Evolutionary conservation across 202 grass and related monocot species (phyloP).

Genomic region (Musa balbisiana): DNA sequence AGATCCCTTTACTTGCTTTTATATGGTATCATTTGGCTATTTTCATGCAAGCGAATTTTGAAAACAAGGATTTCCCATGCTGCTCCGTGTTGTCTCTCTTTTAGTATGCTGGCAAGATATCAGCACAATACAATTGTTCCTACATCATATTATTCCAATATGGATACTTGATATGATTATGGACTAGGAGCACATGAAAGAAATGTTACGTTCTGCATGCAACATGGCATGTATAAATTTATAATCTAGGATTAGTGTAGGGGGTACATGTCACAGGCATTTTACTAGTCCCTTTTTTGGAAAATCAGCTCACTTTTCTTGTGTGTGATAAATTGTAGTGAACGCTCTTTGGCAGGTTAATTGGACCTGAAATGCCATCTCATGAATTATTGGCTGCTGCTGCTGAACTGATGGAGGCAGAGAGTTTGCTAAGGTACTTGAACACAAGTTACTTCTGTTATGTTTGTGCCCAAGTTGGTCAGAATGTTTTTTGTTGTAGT

Average conservation of each 20-base stretch:
- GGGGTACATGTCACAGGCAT: not conserved
- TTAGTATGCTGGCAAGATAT: too few relatives aligned
- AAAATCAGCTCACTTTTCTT: conserved; percentile 8
- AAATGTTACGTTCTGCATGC: not conserved
- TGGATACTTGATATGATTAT: not conserved
- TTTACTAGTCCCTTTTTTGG: not conserved
- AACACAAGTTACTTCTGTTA: not conserved
- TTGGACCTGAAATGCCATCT: conserved; percentile 98
- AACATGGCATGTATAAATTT: not conserved
- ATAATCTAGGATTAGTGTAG: not conserved
- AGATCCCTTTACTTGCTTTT: too few relatives aligned
- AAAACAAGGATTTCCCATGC: too few relatives aligned
- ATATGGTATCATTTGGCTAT: too few relatives aligned
- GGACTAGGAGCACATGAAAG: not conserved
- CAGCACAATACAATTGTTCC: not conserved
- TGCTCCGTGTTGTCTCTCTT: too few relatives aligned
- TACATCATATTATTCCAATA: not conserved
- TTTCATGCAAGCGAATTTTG: too few relatives aligned
- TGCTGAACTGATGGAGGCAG: conserved; percentile 91
- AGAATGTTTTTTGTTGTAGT: not conserved
- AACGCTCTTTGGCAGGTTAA: conserved; percentile 40
- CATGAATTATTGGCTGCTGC: conserved; percentile 80
- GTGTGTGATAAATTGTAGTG: not conserved
- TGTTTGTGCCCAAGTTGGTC: not conserved
- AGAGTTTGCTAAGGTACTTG: conserved; percentile 41